These are phyloP conservation scores for Naganishia randhawae DNA, from an alignment of 768 basidiomycete genomes.

Conservation along the genomic window DNA sequence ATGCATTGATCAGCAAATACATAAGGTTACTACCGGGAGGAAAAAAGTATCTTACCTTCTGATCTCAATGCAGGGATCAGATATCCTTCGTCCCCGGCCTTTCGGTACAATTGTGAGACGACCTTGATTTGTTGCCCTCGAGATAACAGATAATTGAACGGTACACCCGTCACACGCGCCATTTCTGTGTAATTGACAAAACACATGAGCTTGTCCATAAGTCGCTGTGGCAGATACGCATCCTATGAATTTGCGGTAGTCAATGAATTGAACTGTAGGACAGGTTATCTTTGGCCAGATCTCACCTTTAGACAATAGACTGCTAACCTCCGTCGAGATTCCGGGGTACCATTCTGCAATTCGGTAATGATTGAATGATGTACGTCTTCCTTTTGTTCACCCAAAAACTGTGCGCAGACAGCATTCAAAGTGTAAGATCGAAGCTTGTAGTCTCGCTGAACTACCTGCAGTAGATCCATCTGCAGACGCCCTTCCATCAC, in stretches of 20 bases:
- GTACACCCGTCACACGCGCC: conserved; percentile 99
- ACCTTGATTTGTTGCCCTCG: conserved; percentile 99
- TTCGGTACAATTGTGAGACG: conserved; percentile 87
- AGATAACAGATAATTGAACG: conserved; percentile 90
- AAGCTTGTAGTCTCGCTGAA: conserved; percentile 97
- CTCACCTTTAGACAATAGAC: conserved; percentile 94
- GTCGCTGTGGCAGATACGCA: conserved; percentile 91
- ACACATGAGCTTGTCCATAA: conserved; percentile 98
- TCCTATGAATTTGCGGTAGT: conserved; percentile 60
- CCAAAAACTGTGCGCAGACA: conserved; percentile 94
- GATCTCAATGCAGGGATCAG: conserved; percentile 77
- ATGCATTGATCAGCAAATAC: not conserved
- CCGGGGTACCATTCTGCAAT: conserved; percentile 90
- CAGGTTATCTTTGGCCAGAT: not conserved
- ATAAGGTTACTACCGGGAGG: not conserved
- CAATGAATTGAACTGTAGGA: not conserved
- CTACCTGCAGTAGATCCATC: conserved; percentile 91
- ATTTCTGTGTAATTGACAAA: conserved; percentile 98
- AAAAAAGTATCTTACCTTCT: conserved; percentile 60
- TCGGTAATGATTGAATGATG: conserved; percentile 98
- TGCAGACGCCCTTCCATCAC: conserved; percentile 85
- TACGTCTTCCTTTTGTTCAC: conserved; percentile 98
- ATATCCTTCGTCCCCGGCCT: conserved; percentile 86
- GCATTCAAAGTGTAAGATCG: conserved; percentile 96
- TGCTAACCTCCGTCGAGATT: conserved; percentile 84